These are phyloP conservation scores for Parathielavia hyrcaniae DNA, from an alignment of 495 filamentous ascomycete genomes.

Conservation along the genomic window DNA sequence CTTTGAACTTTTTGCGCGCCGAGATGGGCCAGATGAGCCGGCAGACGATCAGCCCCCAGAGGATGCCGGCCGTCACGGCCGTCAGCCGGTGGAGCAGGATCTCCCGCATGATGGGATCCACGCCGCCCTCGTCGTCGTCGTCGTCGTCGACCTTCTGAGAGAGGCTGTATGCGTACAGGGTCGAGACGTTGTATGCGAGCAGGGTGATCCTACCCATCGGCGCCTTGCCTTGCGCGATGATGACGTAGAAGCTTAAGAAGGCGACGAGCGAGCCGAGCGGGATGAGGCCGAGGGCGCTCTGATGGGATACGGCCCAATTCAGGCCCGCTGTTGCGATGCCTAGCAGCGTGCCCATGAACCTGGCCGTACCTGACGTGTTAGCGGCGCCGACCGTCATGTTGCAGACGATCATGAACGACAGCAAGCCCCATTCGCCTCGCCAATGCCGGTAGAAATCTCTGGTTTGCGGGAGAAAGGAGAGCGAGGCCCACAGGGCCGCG, in stretches of 20 bases:
- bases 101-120: slow-evolving; percentile 72
- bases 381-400: slow-evolving; percentile 94
- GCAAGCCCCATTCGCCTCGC: slow-evolving; percentile 92
- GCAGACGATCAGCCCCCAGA: slow-evolving; percentile 91
- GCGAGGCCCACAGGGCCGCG: slow-evolving; percentile 77
- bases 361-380: slow-evolving; percentile 80
- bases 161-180: slow-evolving; percentile 88
- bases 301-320: slow-evolving; percentile 67
- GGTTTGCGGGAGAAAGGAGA: slow-evolving; percentile 73
- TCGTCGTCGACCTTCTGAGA: slow-evolving; percentile 71
- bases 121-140: slow-evolving; percentile 78
- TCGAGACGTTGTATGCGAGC: slow-evolving; percentile 95
- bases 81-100: slow-evolving; percentile 88
- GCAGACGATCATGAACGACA: slow-evolving; percentile 98
- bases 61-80: slow-evolving; percentile 76
- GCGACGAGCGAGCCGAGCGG: slow-evolving; percentile 75
- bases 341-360: slow-evolving; percentile 82
- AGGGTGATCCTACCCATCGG: slow-evolving; percentile 89
- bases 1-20: slow-evolving; percentile 75
- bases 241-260: slow-evolving; percentile 80
- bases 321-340: slow-evolving; percentile 69
- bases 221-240: slow-evolving; percentile 73
- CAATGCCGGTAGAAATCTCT: slow-evolving; percentile 78
- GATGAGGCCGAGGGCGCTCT: slow-evolving; percentile 66
- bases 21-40: slow-evolving; percentile 89